Percentiles rank a stretch among this genome's conserved stretches.
phyloP scores from a whole-genome alignment of 805 yeast species.

The Nakazawaea molendinolei region DNA sequence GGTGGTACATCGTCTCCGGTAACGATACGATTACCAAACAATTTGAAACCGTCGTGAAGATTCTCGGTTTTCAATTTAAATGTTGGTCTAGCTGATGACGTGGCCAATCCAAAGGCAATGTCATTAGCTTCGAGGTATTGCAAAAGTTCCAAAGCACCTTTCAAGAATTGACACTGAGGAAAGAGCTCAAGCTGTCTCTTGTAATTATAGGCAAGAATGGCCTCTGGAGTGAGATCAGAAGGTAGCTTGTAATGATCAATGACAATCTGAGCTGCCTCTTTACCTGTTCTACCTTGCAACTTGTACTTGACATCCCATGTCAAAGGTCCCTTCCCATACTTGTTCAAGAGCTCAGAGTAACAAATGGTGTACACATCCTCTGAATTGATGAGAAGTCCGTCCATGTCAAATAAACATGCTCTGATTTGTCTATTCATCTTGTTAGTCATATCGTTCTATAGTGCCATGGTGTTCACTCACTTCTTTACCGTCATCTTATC shows the following conservation, averaged over 20 bases:
- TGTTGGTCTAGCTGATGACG: constrained; percentile 65
- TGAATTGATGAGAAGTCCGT: constrained; percentile 86
- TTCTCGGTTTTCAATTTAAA: constrained; percentile 70
- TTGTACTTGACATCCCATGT: constrained; percentile 88
- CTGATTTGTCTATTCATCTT: constrained; percentile 25
- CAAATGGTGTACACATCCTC: constrained; percentile 88
- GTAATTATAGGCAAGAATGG: constrained; percentile 46
- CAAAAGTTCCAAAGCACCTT: constrained; percentile 78
- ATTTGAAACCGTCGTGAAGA: constrained; percentile 51
- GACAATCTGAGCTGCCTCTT: constrained; percentile 57
- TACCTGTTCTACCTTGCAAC: constrained; percentile 89
- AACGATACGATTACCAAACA: constrained; percentile 60
- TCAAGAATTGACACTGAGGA: constrained; percentile 60
- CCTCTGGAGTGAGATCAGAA: constrained; percentile 48
- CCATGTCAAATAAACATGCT: constrained; percentile 85
- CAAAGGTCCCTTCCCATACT: constrained; percentile 69
- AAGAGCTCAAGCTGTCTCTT: constrained; percentile 52
- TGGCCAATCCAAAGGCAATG: constrained; percentile 85
- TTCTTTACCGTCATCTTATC: constrained; percentile 8
- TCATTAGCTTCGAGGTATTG: constrained; percentile 39
- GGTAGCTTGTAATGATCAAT: constrained; percentile 66
- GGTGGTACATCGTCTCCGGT: constrained; percentile 88
- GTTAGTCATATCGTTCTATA: background rate
- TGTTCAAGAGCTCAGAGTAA: constrained; percentile 55
- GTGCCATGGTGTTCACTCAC: constrained; percentile 6